Conservation (phyloP, 78 protist genomes). For the Speleostelium caveatum region DNA sequence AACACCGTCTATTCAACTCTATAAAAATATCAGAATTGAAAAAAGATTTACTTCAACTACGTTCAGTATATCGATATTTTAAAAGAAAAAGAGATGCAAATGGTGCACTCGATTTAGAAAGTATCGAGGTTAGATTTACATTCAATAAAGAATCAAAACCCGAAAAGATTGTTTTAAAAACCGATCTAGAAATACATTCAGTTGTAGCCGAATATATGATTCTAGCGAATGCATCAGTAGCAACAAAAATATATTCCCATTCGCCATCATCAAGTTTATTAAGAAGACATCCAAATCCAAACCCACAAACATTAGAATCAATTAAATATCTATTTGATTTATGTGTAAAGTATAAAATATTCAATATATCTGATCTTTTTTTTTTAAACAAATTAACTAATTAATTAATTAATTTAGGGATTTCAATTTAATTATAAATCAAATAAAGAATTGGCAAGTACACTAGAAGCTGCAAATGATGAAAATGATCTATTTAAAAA, state of each 20-base stretch:
- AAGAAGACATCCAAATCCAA: constrained; percentile 91
- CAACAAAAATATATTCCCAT: constrained; percentile 73
- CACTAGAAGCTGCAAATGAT: constrained; percentile 13
- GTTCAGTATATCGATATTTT: background rate
- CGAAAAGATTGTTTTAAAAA: constrained; percentile 46
- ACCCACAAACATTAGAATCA: background rate
- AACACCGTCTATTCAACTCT: background rate
- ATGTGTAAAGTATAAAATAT: constrained; percentile 6
- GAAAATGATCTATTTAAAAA: constrained; percentile 17
- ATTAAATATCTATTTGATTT: constrained; percentile 7
- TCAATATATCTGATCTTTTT: no score
- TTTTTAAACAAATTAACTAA: background rate
- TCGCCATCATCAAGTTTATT: constrained; percentile 86
- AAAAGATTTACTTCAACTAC: constrained; percentile 9
- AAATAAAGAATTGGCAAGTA: constrained; percentile 25
- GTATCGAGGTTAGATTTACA: constrained; percentile 66
- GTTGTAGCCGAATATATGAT: constrained; percentile 98
- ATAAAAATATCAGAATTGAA: background rate
- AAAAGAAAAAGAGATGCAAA: constrained; percentile 1
- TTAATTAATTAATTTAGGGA: background rate
- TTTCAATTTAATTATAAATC: background rate
- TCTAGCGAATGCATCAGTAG: constrained; percentile 96
- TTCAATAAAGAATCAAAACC: constrained; percentile 35
- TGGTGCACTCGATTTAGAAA: constrained; percentile 78
- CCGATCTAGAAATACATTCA: constrained; percentile 78